phyloP scores from a whole-genome alignment of 2,329 filamentous ascomycete genomes.

The Microcyclospora tardicrescens region DNA sequence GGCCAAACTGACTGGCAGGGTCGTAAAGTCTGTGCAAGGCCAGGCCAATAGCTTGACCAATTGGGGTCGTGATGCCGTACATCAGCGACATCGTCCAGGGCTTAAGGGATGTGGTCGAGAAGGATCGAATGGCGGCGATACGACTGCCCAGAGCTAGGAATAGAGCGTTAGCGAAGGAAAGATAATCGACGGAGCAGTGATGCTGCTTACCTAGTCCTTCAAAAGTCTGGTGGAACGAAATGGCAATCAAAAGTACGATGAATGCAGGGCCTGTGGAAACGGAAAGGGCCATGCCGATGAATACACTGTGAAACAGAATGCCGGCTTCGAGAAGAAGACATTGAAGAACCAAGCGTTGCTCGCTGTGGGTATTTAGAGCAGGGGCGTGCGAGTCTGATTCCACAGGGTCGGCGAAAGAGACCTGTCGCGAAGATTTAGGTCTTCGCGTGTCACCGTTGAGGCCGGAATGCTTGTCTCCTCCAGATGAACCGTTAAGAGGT shows the following conservation, averaged over 20 bases:
- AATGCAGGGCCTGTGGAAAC: slow-evolving; percentile 55
- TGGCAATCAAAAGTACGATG: slow-evolving; percentile 53
- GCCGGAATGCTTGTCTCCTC: slow-evolving; percentile 5
- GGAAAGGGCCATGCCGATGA: slow-evolving; percentile 60
- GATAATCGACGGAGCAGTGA: too few species aligned
- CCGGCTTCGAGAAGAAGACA: slow-evolving; percentile 64
- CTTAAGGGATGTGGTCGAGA: slow-evolving; percentile 56
- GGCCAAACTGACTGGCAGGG: slow-evolving; percentile 33
- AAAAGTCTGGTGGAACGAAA: slow-evolving; percentile 60
- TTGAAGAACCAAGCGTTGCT: slow-evolving; percentile 55
- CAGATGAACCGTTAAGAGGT: slow-evolving; percentile 12
- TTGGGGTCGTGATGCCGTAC: slow-evolving; percentile 45
- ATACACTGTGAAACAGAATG: slow-evolving; percentile 67
- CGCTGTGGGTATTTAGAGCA: slow-evolving; percentile 18
- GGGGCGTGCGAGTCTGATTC: slow-evolving; percentile 1
- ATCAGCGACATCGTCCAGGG: slow-evolving; percentile 59
- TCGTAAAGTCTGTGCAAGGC: slow-evolving; percentile 39
- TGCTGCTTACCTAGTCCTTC: slow-evolving; percentile 32
- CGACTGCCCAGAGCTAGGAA: slow-evolving; percentile 53
- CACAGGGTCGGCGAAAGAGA: slow-evolving; percentile 8
- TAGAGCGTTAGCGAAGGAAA: too few species aligned
- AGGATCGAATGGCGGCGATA: slow-evolving; percentile 56
- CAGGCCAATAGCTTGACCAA: slow-evolving; percentile 38
- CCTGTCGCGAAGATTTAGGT: slow-evolving; percentile 5
- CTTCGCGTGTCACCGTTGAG: slow-evolving; percentile 7